These are phyloP conservation scores for Leptographium galeiforme DNA, from an alignment of 2,329 filamentous ascomycete genomes.

Conservation along the genomic window DNA sequence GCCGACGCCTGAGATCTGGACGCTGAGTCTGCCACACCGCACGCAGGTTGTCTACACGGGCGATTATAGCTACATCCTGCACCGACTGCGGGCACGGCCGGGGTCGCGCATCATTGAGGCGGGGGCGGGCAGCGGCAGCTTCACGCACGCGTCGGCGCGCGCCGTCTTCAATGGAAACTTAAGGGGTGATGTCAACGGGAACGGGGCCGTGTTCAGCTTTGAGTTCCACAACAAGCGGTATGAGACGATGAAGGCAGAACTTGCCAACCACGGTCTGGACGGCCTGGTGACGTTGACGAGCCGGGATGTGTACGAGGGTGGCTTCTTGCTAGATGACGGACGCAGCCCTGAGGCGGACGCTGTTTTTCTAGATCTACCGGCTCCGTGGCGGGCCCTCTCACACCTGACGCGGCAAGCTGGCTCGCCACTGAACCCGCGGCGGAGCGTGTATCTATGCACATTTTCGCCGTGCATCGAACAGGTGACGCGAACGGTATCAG, in stretches of 20 bases:
- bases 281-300: constrained; percentile 59
- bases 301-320: constrained; percentile 64
- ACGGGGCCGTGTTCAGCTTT: constrained; percentile 66
- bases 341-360: constrained; percentile 52
- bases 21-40: constrained; percentile 62
- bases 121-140: constrained; percentile 70
- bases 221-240: constrained; percentile 68
- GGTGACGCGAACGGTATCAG: constrained; percentile 72
- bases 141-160: constrained; percentile 65
- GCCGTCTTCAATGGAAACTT: constrained; percentile 55
- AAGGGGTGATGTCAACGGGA: constrained; percentile 18
- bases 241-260: constrained; percentile 54
- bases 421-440: constrained; percentile 57
- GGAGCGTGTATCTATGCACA: constrained; percentile 69
- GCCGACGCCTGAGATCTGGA: constrained; percentile 75
- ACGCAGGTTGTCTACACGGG: constrained; percentile 82
- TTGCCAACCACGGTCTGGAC: constrained; percentile 49
- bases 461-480: constrained; percentile 98
- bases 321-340: constrained; percentile 50
- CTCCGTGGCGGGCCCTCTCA: constrained; percentile 66
- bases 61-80: constrained; percentile 74
- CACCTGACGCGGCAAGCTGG: constrained; percentile 48
- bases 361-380: constrained; percentile 68
- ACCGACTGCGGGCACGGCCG: constrained; percentile 60
- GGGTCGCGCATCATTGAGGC: constrained; percentile 67